phyloP scores from a whole-genome alignment of 805 yeast species.

The Metschnikowia chrysomelidarum region DNA sequence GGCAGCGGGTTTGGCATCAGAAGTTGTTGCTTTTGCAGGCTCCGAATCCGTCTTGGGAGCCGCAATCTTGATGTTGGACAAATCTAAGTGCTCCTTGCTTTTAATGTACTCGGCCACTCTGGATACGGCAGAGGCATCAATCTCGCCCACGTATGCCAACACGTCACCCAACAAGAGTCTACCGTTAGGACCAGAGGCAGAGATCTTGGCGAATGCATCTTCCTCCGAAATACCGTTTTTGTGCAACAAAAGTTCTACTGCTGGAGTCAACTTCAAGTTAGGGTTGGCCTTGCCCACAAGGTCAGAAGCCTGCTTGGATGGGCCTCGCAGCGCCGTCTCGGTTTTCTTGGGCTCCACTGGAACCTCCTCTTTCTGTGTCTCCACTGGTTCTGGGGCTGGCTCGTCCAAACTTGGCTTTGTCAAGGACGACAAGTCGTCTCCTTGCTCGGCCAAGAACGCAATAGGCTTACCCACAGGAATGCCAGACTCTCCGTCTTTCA shows the following conservation, averaged over 20 bases:
- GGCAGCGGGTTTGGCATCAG: slow-evolving; percentile 13
- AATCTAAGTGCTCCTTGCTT: slow-evolving; percentile 61
- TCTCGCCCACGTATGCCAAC: slow-evolving; percentile 74
- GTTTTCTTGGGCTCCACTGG: slow-evolving; percentile 15
- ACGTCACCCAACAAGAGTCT: slow-evolving; percentile 90
- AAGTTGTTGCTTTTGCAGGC: slow-evolving; percentile 10
- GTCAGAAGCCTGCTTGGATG: slow-evolving; percentile 13
- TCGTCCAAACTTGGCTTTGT: slow-evolving; percentile 50
- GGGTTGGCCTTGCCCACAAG: slow-evolving; percentile 54
- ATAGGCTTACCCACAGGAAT: slow-evolving; percentile 86
- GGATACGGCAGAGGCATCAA: slow-evolving; percentile 53
- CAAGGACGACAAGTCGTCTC: slow-evolving; percentile 70
- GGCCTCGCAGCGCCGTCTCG: slow-evolving; percentile 10
- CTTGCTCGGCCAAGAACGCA: slow-evolving; percentile 85
- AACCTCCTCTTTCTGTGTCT: slow-evolving; percentile 8
- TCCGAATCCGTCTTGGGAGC: slow-evolving; percentile 23
- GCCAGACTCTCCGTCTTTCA: slow-evolving; percentile 73
- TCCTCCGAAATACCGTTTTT: slow-evolving; percentile 60
- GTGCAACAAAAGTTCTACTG: slow-evolving; percentile 67
- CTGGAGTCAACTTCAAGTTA: slow-evolving; percentile 68
- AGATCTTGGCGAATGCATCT: slow-evolving; percentile 69
- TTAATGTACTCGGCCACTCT: slow-evolving; percentile 56
- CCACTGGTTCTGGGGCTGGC: slow-evolving; percentile 14
- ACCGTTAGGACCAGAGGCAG: slow-evolving; percentile 88
- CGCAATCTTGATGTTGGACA: slow-evolving; percentile 60